These are phyloP conservation scores for Debaryomyces hansenii DNA, from an alignment of 805 yeast species.

Conservation along the genomic window DNA sequence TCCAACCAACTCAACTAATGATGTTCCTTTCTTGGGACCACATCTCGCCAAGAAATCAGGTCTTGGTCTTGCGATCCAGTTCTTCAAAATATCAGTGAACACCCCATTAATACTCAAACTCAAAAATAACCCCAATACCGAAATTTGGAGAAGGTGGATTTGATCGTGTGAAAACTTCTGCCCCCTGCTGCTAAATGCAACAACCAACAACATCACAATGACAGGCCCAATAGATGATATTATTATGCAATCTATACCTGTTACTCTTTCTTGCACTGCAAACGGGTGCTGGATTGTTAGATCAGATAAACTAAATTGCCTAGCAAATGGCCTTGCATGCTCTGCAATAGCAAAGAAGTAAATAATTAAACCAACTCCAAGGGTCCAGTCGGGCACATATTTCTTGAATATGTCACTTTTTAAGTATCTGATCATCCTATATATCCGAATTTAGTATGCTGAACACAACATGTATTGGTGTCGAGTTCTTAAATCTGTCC, in stretches of 20 bases:
- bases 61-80: constrained; percentile 32
- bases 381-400: constrained; percentile 29
- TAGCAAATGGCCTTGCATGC: constrained; percentile 30
- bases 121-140: constrained; percentile 28
- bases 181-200: background rate
- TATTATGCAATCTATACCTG: constrained; percentile 26
- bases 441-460: background rate
- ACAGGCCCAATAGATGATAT: constrained; percentile 28
- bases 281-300: constrained; percentile 37
- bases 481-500: too few species aligned
- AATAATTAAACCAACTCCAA: constrained; percentile 18
- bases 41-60: constrained; percentile 37
- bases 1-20: constrained; percentile 22
- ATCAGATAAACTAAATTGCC: constrained; percentile 35
- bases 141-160: constrained; percentile 27
- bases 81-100: constrained; percentile 36
- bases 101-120: constrained; percentile 31
- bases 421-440: background rate
- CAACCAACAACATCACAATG: constrained; percentile 26
- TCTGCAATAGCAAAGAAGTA: constrained; percentile 33
- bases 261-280: constrained; percentile 29
- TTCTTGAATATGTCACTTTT: constrained; percentile 4
- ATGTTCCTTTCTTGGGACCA: constrained; percentile 28
- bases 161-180: constrained; percentile 1
- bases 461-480: too few species aligned